These are phyloP conservation scores for Fusarium sp. DNA, from an alignment of 2,329 filamentous ascomycete species.

Conservation along the genomic window DNA sequence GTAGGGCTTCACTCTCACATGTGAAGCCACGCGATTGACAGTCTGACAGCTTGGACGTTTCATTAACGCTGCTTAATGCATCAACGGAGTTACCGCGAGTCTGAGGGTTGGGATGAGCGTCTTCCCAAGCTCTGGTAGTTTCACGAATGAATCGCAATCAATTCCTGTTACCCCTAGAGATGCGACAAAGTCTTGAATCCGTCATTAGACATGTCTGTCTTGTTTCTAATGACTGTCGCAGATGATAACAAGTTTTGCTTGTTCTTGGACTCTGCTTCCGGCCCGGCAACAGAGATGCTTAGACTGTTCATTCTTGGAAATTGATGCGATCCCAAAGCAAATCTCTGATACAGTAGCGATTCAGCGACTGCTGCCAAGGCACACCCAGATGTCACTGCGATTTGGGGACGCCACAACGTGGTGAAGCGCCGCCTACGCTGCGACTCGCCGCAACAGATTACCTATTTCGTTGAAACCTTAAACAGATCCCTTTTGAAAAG, in stretches of 20 bases:
- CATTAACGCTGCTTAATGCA: slow-evolving; percentile 10
- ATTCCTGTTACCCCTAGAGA: background rate
- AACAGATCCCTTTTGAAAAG: slow-evolving; percentile 10
- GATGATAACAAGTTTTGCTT: slow-evolving; percentile 5
- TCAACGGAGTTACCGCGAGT: slow-evolving; percentile 24
- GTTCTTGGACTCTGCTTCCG: slow-evolving; percentile 12
- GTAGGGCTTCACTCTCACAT: slow-evolving; percentile 7
- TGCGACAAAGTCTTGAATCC: background rate
- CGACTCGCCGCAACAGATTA: slow-evolving; percentile 2
- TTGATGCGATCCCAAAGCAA: background rate
- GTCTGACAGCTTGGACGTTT: slow-evolving; percentile 32
- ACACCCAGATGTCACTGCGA: slow-evolving; percentile 20
- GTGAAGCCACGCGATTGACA: slow-evolving; percentile 35
- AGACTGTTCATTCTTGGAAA: slow-evolving; percentile 6
- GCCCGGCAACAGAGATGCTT: slow-evolving; percentile 8
- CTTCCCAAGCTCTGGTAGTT: slow-evolving; percentile 3
- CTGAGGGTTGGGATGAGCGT: slow-evolving; percentile 2
- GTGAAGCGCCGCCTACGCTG: slow-evolving; percentile 34
- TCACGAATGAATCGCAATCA: slow-evolving; percentile 12
- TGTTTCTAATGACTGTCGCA: slow-evolving; percentile 11
- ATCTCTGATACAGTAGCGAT: background rate
- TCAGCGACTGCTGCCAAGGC: slow-evolving; percentile 2
- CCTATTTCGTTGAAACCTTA: slow-evolving; percentile 18
- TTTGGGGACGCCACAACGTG: slow-evolving; percentile 12
- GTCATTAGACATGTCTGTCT: slow-evolving; percentile 15